phyloP scores from a whole-genome alignment of 257 asterid species.

The Plectranthus barbatus region DNA sequence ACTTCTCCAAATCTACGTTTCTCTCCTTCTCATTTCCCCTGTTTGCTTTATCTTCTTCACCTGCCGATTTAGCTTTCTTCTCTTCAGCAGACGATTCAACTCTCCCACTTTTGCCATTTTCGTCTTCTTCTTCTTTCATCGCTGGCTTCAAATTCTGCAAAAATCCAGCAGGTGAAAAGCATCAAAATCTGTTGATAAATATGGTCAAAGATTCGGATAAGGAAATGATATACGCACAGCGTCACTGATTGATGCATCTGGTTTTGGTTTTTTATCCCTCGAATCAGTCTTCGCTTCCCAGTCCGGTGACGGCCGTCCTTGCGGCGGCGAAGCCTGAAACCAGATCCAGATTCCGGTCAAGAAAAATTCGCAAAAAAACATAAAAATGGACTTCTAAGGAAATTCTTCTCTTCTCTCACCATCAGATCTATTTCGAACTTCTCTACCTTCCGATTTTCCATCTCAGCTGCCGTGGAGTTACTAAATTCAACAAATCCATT shows the following conservation, averaged over 20 bases:
- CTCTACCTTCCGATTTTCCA: constrained; percentile 45
- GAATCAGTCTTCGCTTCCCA: constrained; percentile 32
- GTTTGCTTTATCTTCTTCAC: constrained; percentile 27
- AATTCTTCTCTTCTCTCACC: constrained; percentile 41
- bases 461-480: constrained; percentile 24
- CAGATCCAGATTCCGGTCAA: not conserved
- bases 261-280: constrained; percentile 45
- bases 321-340: constrained; percentile 87
- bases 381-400: not conserved
- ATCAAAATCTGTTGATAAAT: not conserved
- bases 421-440: constrained; percentile 93
- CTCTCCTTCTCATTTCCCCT: constrained; percentile 34
- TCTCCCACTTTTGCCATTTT: constrained; percentile 24
- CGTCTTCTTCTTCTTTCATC: constrained; percentile 29
- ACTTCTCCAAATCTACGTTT: constrained; percentile 31
- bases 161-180: not conserved
- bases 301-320: constrained; percentile 49
- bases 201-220: not conserved
- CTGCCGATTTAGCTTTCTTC: constrained; percentile 24
- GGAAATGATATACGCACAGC: constrained; percentile 29
- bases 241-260: constrained; percentile 22
- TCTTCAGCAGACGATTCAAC: constrained; percentile 28
- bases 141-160: constrained; percentile 36
- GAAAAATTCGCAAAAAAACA: not conserved
- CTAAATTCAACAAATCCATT: constrained; percentile 25